Base-by-base conservation (phyloP, 352 stramenopile genomes). In the Globisporangium perplexum region DNA sequence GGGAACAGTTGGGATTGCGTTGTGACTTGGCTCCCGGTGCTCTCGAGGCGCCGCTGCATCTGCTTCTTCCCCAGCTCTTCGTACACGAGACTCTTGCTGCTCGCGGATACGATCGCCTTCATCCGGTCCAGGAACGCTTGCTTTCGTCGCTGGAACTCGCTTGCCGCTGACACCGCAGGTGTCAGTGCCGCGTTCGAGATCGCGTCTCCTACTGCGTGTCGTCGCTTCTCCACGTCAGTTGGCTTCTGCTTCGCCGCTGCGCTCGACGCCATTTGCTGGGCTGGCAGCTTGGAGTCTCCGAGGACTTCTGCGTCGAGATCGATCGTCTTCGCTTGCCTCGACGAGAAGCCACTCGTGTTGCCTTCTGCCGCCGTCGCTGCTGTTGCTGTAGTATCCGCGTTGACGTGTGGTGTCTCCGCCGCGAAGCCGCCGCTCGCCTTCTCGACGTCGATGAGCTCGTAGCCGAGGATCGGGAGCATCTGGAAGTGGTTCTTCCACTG, bases 401-500 rank as follows among this genome's bases (percentile, higher is more conserved):
- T 33, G 15, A 17, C 23, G 15, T 6, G 10, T 12, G 31, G 30
- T 7, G 10, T 15, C 11, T 28, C n/a, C 28, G 20, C 11, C 24
- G 30, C 14, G 18, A 51, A 33, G 14, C 63, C 36, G 24, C n/a
- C 66, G 55, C 53, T 23, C 23, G 65, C 39, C 58, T 54, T 31
- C 26, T 88, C 72, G 24, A 85, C 59, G 47, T 78, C 81, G 33
- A 90, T 63, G 15, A 91, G 46, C n/a, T 88, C 68, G 49, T 91
- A 93, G 0, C 83, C 83, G 31, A 66, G 69, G 5, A 88, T 47
- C n/a, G 83, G 62, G 3, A 85, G 65, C 7, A 92, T 63, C 53
- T 87, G 68, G 48, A 95, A 86, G 11, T 80, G 74, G 35, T 89
- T 72, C 49, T 77, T 84, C 83, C 86, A 95, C 47, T 89, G 63